Conservation (phyloP, 148 eudicot species). For the Drosera capensis region DNA sequence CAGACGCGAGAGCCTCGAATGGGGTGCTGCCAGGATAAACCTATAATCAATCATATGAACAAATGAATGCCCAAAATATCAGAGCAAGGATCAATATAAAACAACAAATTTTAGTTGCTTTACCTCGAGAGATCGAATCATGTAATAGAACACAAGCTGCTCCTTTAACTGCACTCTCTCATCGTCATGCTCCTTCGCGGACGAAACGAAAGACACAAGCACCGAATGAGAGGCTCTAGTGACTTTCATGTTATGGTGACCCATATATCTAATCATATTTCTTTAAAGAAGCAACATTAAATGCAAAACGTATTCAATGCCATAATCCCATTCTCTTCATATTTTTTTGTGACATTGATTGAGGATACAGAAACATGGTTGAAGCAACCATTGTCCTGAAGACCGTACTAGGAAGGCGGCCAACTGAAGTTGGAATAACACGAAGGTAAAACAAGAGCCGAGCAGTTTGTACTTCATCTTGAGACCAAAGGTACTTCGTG, state of each 20-base stretch:
- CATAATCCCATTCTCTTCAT: no score
- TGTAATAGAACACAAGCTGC: conserved; percentile 86
- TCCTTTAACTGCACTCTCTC: conserved; percentile 65
- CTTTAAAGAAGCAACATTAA: conserved; percentile 24
- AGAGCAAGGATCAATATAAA: not conserved
- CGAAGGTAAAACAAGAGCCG: conserved; percentile 75
- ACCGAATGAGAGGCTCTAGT: conserved; percentile 73
- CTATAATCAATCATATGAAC: conserved; percentile 14
- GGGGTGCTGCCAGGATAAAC: conserved; percentile 78
- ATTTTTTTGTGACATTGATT: no score
- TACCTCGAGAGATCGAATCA: conserved; percentile 88
- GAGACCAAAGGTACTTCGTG: conserved; percentile 44
- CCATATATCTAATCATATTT: conserved; percentile 51
- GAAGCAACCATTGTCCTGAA: conserved; percentile 62
- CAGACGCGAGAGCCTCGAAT: conserved; percentile 85
- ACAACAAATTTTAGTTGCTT: conserved; percentile 1
- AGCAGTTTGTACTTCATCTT: conserved; percentile 86
- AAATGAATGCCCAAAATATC: conserved; percentile 2
- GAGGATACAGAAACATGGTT: conserved; percentile 91
- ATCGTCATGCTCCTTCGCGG: conserved; percentile 45
- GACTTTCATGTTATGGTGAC: conserved; percentile 77
- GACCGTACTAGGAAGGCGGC: conserved; percentile 40
- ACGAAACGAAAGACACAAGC: conserved; percentile 65
- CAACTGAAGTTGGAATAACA: conserved; percentile 71
- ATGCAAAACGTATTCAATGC: no score